phyloP scores from a whole-genome alignment of 2,329 filamentous ascomycete species.

The Fusarium pininemorale region DNA sequence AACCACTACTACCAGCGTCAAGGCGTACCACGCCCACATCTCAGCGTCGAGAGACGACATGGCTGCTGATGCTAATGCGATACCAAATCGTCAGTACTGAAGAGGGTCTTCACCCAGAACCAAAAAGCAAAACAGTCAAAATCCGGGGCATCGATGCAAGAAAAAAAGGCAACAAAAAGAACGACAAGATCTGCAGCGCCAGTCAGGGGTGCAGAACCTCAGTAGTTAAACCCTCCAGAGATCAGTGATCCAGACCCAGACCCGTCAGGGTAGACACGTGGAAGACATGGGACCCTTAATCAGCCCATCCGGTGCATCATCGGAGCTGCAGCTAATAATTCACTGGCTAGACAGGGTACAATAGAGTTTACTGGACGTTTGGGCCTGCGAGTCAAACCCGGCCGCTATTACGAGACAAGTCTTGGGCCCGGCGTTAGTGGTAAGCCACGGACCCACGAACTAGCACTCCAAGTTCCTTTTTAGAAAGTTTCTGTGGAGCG shows the following conservation, averaged over 20 bases:
- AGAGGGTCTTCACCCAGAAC: background rate
- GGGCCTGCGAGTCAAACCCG: background rate
- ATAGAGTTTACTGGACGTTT: slow-evolving; percentile 1
- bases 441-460: background rate
- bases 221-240: background rate
- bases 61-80: background rate
- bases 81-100: background rate
- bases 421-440: background rate
- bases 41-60: slow-evolving; percentile 46
- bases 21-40: slow-evolving; percentile 54
- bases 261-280: background rate
- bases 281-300: background rate
- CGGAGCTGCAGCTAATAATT: background rate
- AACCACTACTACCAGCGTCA: slow-evolving; percentile 50
- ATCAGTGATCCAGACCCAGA: background rate
- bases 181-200: slow-evolving; percentile 18
- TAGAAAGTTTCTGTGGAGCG: background rate
- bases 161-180: background rate
- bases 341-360: too few relatives aligned
- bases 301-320: background rate
- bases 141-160: background rate
- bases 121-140: background rate
- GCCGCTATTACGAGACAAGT: slow-evolving; percentile 1
- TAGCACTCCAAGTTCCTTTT: slow-evolving; percentile 11
- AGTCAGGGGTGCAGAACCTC: slow-evolving; percentile 10